Conservation (phyloP, 257 asterid genomes). For the Verbascum thapsus region DNA sequence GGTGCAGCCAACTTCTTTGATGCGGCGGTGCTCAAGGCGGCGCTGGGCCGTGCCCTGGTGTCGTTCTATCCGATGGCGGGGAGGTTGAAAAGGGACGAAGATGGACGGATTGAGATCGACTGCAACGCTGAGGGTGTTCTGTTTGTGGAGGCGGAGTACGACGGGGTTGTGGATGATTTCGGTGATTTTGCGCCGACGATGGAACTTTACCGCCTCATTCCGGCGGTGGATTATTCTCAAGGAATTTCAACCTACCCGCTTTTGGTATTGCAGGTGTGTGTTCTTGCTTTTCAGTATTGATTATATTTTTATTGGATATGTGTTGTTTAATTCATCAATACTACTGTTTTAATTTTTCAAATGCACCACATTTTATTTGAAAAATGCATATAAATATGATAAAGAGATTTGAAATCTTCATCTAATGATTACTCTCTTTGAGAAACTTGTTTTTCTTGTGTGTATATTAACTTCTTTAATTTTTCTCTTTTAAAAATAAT, state of each 20-base stretch:
- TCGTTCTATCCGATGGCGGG: slow-evolving; percentile 70
- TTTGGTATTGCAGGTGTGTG: slow-evolving; percentile 59
- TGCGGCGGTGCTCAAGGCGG: slow-evolving; percentile 43
- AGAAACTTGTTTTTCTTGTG: no score
- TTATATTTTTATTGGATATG: no score
- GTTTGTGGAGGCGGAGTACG: no score
- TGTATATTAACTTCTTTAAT: no score
- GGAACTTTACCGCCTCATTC: slow-evolving; percentile 51
- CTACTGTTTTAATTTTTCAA: no score
- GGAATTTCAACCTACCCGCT: slow-evolving; percentile 45
- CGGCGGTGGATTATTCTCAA: slow-evolving; percentile 53
- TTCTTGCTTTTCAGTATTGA: no score
- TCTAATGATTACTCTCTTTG: no score
- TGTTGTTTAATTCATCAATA: no score
- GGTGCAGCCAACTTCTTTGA: slow-evolving; percentile 51
- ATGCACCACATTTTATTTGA: no score
- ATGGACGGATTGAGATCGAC: slow-evolving; percentile 56
- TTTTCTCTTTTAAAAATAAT: no score
- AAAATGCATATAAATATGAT: no score
- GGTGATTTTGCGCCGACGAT: slow-evolving; percentile 60
- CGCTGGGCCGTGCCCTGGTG: slow-evolving; percentile 52
- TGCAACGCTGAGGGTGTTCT: slow-evolving; percentile 66
- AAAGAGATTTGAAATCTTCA: no score
- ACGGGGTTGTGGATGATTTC: slow-evolving; percentile 42
- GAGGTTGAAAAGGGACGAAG: slow-evolving; percentile 47